These are phyloP conservation scores for Candida albicans DNA, from an alignment of 1,139 yeast genomes.

Conservation along the genomic window DNA sequence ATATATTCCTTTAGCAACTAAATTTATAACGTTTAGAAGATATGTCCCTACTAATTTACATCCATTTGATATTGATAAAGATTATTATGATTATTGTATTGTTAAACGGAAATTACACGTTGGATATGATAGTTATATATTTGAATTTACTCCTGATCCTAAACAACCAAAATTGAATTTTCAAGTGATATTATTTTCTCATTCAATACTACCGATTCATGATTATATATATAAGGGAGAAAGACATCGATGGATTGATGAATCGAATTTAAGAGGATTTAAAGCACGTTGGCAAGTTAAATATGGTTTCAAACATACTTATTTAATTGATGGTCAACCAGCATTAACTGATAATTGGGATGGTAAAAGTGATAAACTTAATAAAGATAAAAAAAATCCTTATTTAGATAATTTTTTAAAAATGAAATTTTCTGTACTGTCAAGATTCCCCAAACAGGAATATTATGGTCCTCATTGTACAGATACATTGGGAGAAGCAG, in stretches of 20 bases:
- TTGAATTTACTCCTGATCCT: constrained; percentile 14
- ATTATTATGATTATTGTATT: constrained; percentile 12
- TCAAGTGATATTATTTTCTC: constrained; percentile 12
- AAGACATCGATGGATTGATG: constrained; percentile 15
- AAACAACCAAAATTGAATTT: constrained; percentile 7
- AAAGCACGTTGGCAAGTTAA: constrained; percentile 9
- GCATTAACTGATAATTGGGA: constrained; percentile 16
- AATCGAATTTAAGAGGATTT: constrained; percentile 7
- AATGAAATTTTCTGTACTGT: constrained; percentile 6
- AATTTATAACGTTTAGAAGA: constrained; percentile 12
- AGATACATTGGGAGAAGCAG: constrained; percentile 13
- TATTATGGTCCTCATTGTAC: constrained; percentile 11
- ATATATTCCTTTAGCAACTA: constrained; percentile 6
- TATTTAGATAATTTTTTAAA: constrained; percentile 9
- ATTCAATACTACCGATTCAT: constrained; percentile 12
- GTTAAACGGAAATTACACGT: constrained; percentile 10
- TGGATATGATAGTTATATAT: constrained; percentile 12
- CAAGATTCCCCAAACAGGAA: constrained; percentile 12
- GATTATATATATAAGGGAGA: constrained; percentile 15
- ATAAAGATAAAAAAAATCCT: constrained; percentile 9
- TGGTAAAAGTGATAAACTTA: constrained; percentile 12
- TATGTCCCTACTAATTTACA: constrained; percentile 10
- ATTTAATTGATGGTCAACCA: constrained; percentile 7
- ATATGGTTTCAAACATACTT: constrained; percentile 13
- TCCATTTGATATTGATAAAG: constrained; percentile 13